Percentiles rank a stretch among this genome's conserved stretches.
phyloP scores from a whole-genome alignment of 108 stramenopile species.

The Cyclotella cryptica region DNA sequence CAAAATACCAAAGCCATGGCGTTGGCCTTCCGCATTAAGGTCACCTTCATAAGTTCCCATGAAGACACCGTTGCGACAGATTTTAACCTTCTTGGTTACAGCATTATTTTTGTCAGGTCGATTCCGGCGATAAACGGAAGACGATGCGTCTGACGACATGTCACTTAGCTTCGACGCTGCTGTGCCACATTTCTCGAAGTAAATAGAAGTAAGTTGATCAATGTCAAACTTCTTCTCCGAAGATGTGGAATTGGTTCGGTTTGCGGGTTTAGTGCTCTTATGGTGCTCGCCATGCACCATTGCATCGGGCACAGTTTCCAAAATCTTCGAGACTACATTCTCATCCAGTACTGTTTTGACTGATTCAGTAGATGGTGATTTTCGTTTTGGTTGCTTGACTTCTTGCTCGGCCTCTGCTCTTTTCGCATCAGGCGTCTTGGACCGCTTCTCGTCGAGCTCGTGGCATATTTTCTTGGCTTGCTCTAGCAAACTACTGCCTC shows the following conservation, averaged over 20 bases:
- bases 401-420: neutral
- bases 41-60: conserved; percentile 63
- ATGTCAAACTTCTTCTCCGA: conserved; percentile 31
- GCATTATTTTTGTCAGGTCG: conserved; percentile 7
- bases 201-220: conserved; percentile 50
- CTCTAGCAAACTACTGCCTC: conserved; percentile 50
- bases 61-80: conserved; percentile 56
- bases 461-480: conserved; percentile 48
- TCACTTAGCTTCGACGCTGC: conserved; percentile 50
- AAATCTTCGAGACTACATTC: neutral
- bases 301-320: conserved; percentile 3
- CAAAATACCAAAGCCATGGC: conserved; percentile 51
- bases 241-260: neutral
- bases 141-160: conserved; percentile 38
- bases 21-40: conserved; percentile 49
- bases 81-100: conserved; percentile 51
- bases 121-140: conserved; percentile 29
- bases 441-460: conserved; percentile 46
- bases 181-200: conserved; percentile 51
- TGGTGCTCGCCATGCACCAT: conserved; percentile 11
- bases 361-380: neutral
- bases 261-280: conserved; percentile 5
- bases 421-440: conserved; percentile 17
- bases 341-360: neutral
- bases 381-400: neutral